Conservation (phyloP, 352 stramenopile species). For the Phytophthora europaea region DNA sequence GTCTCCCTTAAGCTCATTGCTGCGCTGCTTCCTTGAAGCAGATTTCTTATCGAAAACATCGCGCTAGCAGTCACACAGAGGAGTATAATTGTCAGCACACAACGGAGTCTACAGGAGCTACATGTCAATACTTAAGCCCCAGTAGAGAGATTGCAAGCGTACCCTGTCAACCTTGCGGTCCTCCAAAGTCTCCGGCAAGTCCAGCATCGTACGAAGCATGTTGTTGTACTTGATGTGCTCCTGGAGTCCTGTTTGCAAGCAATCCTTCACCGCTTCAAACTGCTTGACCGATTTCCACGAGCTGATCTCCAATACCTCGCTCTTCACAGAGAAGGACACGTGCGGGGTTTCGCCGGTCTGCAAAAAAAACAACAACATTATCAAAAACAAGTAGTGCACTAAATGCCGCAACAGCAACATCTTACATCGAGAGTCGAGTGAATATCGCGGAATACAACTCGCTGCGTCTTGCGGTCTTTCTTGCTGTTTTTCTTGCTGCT, state of each 20-base stretch:
- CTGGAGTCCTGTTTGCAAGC: conserved; percentile 76
- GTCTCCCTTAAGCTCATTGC: conserved; percentile 85
- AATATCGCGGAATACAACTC: conserved; percentile 87
- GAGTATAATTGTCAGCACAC: conserved; percentile 13
- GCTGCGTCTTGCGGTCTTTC: conserved; percentile 89
- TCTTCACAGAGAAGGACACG: conserved; percentile 81
- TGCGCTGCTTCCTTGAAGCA: conserved; percentile 75
- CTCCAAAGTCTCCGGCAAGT: conserved; percentile 82
- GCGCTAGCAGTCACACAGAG: conserved; percentile 44
- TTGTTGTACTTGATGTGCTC: conserved; percentile 93
- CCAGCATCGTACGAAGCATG: conserved; percentile 75
- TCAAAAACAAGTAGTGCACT: neutral
- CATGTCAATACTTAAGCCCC: neutral
- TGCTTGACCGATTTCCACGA: conserved; percentile 88
- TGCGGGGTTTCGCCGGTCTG: conserved; percentile 86
- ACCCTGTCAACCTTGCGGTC: conserved; percentile 79
- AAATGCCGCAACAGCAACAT: neutral
- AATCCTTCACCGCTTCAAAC: conserved; percentile 85
- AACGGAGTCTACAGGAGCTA: neutral
- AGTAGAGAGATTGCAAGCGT: conserved; percentile 25
- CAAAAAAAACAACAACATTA: neutral
- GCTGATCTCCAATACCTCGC: conserved; percentile 75
- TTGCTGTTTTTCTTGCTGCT: conserved; percentile 93
- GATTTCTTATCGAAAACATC: conserved; percentile 90
- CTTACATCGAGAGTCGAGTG: conserved; percentile 79